Evolutionary conservation across 2,329 filamentous ascomycete species (phyloP).

Genomic region (Pseudocercospora fuligena): DNA sequence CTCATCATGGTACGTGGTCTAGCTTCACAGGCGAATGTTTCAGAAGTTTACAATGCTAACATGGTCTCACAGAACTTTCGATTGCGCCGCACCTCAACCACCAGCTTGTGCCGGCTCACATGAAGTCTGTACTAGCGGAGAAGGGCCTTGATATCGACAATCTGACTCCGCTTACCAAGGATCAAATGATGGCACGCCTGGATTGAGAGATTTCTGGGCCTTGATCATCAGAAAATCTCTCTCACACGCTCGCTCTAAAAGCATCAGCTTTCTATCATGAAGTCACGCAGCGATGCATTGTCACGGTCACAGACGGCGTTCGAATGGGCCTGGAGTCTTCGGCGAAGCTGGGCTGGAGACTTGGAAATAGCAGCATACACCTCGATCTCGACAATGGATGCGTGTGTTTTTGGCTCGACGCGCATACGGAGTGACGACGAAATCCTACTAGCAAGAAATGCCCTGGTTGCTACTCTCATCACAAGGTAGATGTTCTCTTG

Average conservation of each 20-base stretch:
- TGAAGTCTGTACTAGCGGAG: slow-evolving; percentile 72
- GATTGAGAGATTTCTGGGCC: slow-evolving; percentile 63
- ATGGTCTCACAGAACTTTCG: slow-evolving; percentile 75
- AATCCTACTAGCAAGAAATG: slow-evolving; percentile 12
- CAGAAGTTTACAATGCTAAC: slow-evolving; percentile 18
- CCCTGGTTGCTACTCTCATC: slow-evolving; percentile 22
- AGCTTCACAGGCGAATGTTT: neutral
- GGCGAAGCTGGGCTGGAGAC: slow-evolving; percentile 26
- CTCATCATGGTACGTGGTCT: slow-evolving; percentile 75
- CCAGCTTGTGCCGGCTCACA: slow-evolving; percentile 83
- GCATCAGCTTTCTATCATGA: slow-evolving; percentile 44
- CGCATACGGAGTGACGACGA: slow-evolving; percentile 20
- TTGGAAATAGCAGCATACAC: slow-evolving; percentile 23
- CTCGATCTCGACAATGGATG: slow-evolving; percentile 16
- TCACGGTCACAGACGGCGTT: slow-evolving; percentile 36
- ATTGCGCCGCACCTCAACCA: slow-evolving; percentile 87
- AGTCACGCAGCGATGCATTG: slow-evolving; percentile 44
- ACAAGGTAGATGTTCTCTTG: slow-evolving; percentile 28
- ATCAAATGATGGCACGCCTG: slow-evolving; percentile 96
- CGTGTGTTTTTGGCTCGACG: slow-evolving; percentile 8
- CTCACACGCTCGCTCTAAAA: slow-evolving; percentile 21
- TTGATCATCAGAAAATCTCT: slow-evolving; percentile 5
- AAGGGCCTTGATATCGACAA: slow-evolving; percentile 89
- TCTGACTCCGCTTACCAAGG: slow-evolving; percentile 86
- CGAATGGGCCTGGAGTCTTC: slow-evolving; percentile 36